Evolutionary conservation across 2,329 filamentous ascomycete species (phyloP).

Genomic region (Cercospora canescens): DNA sequence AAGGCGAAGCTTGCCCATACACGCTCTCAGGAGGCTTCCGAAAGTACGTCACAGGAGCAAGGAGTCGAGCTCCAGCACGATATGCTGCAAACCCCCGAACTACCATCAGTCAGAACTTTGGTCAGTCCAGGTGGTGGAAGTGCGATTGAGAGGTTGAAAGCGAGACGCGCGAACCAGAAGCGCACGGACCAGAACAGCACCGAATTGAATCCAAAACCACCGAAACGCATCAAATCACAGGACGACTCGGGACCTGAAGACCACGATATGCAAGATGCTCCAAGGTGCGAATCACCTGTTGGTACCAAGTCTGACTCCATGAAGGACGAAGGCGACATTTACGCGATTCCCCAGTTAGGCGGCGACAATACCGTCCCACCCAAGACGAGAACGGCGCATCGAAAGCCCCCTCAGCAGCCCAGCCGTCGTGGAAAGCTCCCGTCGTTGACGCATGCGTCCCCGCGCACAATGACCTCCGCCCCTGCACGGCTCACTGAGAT

Average conservation of each 20-base stretch:
- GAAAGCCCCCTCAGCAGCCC: conserved; percentile 3
- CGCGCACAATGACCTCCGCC: conserved; percentile 31
- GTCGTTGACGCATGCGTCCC: conserved; percentile 15
- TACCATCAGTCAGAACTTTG: neutral
- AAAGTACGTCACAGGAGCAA: neutral
- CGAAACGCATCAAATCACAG: conserved; percentile 19
- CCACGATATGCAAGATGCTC: conserved; percentile 16
- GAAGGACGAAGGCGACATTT: conserved; percentile 16
- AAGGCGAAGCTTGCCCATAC: neutral
- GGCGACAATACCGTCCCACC: conserved; percentile 14
- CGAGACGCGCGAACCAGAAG: conserved; percentile 12
- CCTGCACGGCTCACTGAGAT: conserved; percentile 34
- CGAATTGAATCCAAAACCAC: conserved; percentile 12
- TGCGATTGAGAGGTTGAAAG: conserved; percentile 28
- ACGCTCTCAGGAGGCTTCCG: neutral
- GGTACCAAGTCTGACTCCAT: neutral
- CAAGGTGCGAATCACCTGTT: neutral
- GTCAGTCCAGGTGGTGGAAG: conserved; percentile 15
- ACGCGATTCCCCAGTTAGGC: conserved; percentile 23
- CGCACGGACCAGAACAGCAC: conserved; percentile 4
- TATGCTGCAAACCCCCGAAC: neutral
- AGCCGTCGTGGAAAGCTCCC: conserved; percentile 19
- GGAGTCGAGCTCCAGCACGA: neutral
- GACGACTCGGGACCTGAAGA: conserved; percentile 7
- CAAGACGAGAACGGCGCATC: neutral